Percentiles rank a stretch among this genome's conserved stretches.
Evolutionary conservation across 2,329 filamentous ascomycete species (phyloP).

Genomic region (Alternaria solani): DNA sequence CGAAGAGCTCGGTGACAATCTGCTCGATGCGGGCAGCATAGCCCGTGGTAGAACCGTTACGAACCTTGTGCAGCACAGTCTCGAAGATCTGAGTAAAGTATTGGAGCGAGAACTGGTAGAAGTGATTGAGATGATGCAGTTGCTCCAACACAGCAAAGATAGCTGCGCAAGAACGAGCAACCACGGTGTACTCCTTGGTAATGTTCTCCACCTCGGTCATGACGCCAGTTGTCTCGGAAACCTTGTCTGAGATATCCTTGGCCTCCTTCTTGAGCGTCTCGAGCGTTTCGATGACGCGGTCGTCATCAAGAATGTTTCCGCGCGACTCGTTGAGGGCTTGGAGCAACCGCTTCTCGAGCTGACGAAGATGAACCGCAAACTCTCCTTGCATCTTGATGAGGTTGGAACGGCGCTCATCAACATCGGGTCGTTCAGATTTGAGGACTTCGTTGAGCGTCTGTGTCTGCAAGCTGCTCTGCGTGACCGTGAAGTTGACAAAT

Average conservation of each 20-base stretch:
- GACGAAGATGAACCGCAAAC: slow-evolving; percentile 96
- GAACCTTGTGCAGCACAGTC: slow-evolving; percentile 82
- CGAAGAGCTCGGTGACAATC: slow-evolving; percentile 90
- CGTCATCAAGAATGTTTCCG: slow-evolving; percentile 97
- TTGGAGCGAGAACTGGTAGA: slow-evolving; percentile 98
- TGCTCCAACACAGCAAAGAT: slow-evolving; percentile 98
- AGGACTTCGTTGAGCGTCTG: slow-evolving; percentile 97
- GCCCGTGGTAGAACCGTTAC: slow-evolving; percentile 75
- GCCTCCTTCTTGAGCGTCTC: slow-evolving; percentile 98
- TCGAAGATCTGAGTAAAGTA: slow-evolving; percentile 99
- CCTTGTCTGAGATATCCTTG: slow-evolving; percentile 94
- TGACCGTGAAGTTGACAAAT: slow-evolving; percentile 99
- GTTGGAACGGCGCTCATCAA: slow-evolving; percentile 94
- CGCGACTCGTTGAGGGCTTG: slow-evolving; percentile 97
- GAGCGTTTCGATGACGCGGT: slow-evolving; percentile 96
- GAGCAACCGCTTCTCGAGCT: slow-evolving; percentile 91
- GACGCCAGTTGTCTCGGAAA: slow-evolving; percentile 94
- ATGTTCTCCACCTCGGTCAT: slow-evolving; percentile 98
- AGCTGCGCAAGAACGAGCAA: slow-evolving; percentile 93
- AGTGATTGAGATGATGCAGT: slow-evolving; percentile 97
- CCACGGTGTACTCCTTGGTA: slow-evolving; percentile 90
- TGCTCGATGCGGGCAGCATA: slow-evolving; percentile 83
- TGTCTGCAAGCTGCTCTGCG: slow-evolving; percentile 97
- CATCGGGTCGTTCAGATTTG: slow-evolving; percentile 95
- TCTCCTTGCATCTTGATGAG: slow-evolving; percentile 98